phyloP scores from a whole-genome alignment of 345 rosid genomes.

The Brassica nigra region DNA sequence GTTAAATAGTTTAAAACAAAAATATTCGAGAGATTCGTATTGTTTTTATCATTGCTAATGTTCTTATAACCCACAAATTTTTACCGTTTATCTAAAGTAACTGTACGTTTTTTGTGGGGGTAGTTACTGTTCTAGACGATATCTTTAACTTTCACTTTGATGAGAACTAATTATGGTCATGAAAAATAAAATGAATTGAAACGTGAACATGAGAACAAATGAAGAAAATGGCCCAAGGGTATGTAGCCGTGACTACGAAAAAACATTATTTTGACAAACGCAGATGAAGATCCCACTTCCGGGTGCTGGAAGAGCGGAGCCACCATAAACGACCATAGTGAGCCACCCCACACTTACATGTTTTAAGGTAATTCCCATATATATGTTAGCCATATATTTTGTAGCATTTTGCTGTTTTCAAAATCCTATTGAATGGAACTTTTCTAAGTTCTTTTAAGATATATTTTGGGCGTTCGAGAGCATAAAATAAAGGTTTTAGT shows the following conservation, averaged over 20 bases:
- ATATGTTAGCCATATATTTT: slow-evolving; percentile 7
- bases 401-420: not conserved
- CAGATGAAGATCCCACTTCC: not conserved
- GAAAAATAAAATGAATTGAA: slow-evolving; percentile 4
- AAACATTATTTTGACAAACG: slow-evolving; percentile 35
- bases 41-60: no score
- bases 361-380: not conserved
- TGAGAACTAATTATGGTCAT: not conserved
- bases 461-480: slow-evolving; percentile 1
- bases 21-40: no score
- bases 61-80: no score
- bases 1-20: no score
- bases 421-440: not conserved
- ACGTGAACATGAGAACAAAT: not conserved
- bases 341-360: not conserved
- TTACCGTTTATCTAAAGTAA: no score
- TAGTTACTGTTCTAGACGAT: not conserved
- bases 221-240: not conserved
- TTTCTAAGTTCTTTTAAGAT: not conserved
- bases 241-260: slow-evolving; percentile 10
- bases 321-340: slow-evolving; percentile 15
- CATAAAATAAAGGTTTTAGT: not conserved
- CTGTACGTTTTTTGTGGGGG: no score
- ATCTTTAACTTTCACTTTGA: not conserved
- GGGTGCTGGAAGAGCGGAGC: not conserved